These are phyloP conservation scores for Lepiota venenata DNA, from an alignment of 768 basidiomycete species.

Conservation along the genomic window DNA sequence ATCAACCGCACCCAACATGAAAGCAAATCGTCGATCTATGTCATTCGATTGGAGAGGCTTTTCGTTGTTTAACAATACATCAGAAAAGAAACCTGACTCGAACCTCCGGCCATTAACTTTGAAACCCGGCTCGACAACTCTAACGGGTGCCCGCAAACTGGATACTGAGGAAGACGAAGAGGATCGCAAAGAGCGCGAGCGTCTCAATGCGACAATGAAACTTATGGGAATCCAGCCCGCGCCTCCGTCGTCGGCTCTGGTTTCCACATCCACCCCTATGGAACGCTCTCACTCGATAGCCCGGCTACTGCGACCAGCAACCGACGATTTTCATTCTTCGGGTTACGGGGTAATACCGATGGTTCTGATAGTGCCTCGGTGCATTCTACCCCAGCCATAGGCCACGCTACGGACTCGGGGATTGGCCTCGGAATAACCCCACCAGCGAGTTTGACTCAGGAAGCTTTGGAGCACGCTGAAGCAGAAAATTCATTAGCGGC, in stretches of 20 bases:
- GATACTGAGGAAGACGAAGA: slow-evolving; percentile 93
- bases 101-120: slow-evolving; percentile 72
- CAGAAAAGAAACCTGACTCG: slow-evolving; percentile 61
- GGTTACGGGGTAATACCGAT: slow-evolving; percentile 32
- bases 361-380: slow-evolving; percentile 47
- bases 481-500: slow-evolving; percentile 73
- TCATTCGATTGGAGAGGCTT: slow-evolving; percentile 85
- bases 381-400: slow-evolving; percentile 37
- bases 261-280: slow-evolving; percentile 22
- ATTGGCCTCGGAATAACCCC: slow-evolving; percentile 29
- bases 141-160: slow-evolving; percentile 69
- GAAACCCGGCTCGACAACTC: slow-evolving; percentile 54
- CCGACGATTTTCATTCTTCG: slow-evolving; percentile 73
- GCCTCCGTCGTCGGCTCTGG: slow-evolving; percentile 35
- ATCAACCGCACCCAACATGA: slow-evolving; percentile 23
- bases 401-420: slow-evolving; percentile 19
- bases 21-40: slow-evolving; percentile 65
- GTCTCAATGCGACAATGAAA: slow-evolving; percentile 89
- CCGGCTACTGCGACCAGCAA: slow-evolving; percentile 28
- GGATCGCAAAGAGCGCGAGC: slow-evolving; percentile 81
- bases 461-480: slow-evolving; percentile 75
- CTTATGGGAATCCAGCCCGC: slow-evolving; percentile 85
- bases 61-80: slow-evolving; percentile 52
- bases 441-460: slow-evolving; percentile 57
- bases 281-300: slow-evolving; percentile 24